Evolutionary conservation across 345 rosid species (phyloP).

Genomic region (Lepidium sativum): DNA sequence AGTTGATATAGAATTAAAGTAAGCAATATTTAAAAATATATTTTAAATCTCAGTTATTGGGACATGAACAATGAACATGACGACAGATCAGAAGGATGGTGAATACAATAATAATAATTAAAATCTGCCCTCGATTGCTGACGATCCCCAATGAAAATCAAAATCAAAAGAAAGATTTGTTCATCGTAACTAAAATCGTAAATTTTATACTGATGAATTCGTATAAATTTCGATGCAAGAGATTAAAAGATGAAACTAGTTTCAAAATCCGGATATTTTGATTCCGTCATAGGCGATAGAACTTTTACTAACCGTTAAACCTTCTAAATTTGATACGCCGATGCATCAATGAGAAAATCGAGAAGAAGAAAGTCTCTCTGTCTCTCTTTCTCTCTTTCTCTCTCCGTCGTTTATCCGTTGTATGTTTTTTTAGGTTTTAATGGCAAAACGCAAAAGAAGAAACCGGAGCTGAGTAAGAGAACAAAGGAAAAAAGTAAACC

Average conservation of each 20-base stretch:
- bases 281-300: background rate
- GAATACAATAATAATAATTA: background rate
- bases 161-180: background rate
- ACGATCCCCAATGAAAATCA: background rate
- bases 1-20: background rate
- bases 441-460: slow-evolving; percentile 10
- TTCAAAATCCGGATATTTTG: background rate
- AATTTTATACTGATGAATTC: background rate
- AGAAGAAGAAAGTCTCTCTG: background rate
- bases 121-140: no score
- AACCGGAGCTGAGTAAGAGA: background rate
- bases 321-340: background rate
- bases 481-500: background rate
- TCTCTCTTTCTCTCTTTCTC: background rate
- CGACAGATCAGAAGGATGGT: slow-evolving; percentile 6
- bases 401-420: slow-evolving; percentile 1
- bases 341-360: slow-evolving; percentile 1
- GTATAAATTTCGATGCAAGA: background rate
- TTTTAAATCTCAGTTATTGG: background rate
- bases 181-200: background rate
- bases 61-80: slow-evolving; percentile 7
- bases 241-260: background rate
- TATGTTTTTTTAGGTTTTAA: background rate
- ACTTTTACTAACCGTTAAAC: background rate
- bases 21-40: background rate